Percentiles rank a stretch among this genome's conserved stretches.
phyloP scores from a whole-genome alignment of 768 basidiomycete species.

The Phlegmacium glaucopus region DNA sequence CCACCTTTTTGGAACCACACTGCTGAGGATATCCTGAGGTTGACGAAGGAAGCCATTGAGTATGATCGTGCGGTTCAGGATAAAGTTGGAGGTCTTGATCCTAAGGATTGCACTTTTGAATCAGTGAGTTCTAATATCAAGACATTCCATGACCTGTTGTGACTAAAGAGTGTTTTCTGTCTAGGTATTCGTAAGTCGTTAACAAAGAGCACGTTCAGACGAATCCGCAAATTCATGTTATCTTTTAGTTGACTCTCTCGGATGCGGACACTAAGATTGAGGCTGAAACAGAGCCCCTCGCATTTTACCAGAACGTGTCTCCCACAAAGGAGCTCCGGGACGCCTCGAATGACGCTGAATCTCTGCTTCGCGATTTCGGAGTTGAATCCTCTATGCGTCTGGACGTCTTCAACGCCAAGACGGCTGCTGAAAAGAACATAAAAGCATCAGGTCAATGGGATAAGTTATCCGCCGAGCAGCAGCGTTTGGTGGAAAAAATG shows the following conservation, averaged over 20 bases:
- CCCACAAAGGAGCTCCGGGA: constrained; percentile 73
- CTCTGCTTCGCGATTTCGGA: constrained; percentile 62
- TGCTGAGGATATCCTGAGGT: constrained; percentile 50
- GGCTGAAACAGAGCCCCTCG: constrained; percentile 51
- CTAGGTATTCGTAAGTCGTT: constrained; percentile 73
- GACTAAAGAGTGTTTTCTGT: neutral
- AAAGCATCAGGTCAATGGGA: constrained; percentile 60
- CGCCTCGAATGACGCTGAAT: constrained; percentile 72
- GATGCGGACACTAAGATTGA: constrained; percentile 55
- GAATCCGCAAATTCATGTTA: constrained; percentile 11
- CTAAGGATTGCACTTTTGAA: constrained; percentile 59
- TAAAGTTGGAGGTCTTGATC: constrained; percentile 53
- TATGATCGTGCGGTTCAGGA: constrained; percentile 54
- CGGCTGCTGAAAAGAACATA: constrained; percentile 66
- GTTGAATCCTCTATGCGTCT: constrained; percentile 80
- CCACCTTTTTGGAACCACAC: constrained; percentile 67
- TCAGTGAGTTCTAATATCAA: constrained; percentile 44
- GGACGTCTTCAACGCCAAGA: constrained; percentile 75
- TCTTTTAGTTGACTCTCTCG: constrained; percentile 53
- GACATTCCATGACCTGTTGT: neutral
- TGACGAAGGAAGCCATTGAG: constrained; percentile 59
- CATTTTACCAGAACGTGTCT: constrained; percentile 84
- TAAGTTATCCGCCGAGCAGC: constrained; percentile 60
- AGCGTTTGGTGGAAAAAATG: constrained; percentile 80
- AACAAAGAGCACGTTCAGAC: neutral